phyloP scores from a whole-genome alignment of 345 rosid genomes.

The Citrus australasica region DNA sequence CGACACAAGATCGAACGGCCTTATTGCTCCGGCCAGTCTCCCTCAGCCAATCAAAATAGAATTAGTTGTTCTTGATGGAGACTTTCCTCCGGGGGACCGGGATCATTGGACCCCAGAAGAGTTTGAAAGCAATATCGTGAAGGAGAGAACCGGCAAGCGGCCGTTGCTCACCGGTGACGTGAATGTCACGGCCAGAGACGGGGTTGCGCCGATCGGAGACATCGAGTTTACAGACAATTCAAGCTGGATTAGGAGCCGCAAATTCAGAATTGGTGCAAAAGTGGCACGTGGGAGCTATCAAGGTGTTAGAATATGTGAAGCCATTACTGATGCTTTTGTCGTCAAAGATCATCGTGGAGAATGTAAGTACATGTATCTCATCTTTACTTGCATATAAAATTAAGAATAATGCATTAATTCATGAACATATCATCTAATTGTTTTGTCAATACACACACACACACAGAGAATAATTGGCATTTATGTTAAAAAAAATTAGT shows the following conservation, averaged over 20 bases:
- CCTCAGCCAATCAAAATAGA: conserved; percentile 60
- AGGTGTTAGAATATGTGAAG: conserved; percentile 56
- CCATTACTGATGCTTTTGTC: conserved; percentile 65
- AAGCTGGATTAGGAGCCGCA: conserved; percentile 88
- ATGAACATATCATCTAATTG: background rate
- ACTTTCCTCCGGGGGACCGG: conserved; percentile 44
- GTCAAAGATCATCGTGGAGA: conserved; percentile 98
- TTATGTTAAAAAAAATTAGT: too few species aligned
- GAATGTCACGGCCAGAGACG: conserved; percentile 50
- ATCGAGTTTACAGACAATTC: conserved; percentile 89
- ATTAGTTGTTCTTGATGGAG: conserved; percentile 76
- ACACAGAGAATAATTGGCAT: too few species aligned
- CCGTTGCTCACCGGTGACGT: conserved; percentile 87
- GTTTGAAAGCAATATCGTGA: conserved; percentile 52
- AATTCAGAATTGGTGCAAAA: conserved; percentile 70
- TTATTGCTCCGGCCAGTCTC: conserved; percentile 19
- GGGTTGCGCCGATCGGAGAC: conserved; percentile 45
- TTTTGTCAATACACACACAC: background rate
- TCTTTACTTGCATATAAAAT: background rate
- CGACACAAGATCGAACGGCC: conserved; percentile 23
- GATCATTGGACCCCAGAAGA: conserved; percentile 62
- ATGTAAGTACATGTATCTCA: conserved; percentile 45
- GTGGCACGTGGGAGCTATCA: conserved; percentile 46
- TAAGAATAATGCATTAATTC: background rate
- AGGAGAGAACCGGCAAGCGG: conserved; percentile 79